A percentile compares a stretch with the other conserved stretches of the same genome.
phyloP scores from a whole-genome alignment of 2,329 filamentous ascomycete genomes.

The Amauroascus verrucosus region DNA sequence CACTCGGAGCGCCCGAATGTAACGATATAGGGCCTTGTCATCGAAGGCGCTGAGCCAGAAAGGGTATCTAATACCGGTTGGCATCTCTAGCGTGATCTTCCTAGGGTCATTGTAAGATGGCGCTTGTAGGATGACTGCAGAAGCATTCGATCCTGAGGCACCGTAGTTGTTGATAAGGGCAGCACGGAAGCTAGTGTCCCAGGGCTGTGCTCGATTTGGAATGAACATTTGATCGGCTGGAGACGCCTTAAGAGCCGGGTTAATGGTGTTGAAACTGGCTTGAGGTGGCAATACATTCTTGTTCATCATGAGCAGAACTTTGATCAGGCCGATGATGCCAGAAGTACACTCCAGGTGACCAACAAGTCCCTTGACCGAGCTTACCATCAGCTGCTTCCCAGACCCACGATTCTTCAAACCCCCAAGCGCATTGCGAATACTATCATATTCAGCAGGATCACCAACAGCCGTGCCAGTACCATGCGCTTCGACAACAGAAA shows the following conservation, averaged over 20 bases:
- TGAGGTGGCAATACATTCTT: neutral
- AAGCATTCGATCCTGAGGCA: neutral
- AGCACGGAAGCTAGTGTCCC: neutral
- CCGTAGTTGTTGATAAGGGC: neutral
- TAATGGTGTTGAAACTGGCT: neutral
- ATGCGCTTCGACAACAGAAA: slow-evolving; percentile 24
- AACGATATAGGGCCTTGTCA: too few species aligned
- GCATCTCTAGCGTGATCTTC: too few species aligned
- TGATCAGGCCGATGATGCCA: neutral
- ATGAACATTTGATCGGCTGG: too few species aligned
- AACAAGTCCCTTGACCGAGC: neutral
- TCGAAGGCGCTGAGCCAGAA: too few species aligned
- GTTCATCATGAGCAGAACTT: neutral
- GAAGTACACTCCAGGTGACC: neutral
- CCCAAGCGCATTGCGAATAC: slow-evolving; percentile 20
- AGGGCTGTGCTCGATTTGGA: neutral
- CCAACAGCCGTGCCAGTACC: slow-evolving; percentile 27
- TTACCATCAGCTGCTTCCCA: neutral
- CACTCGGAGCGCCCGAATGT: too few species aligned
- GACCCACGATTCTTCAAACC: slow-evolving; percentile 1
- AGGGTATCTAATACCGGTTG: too few species aligned
- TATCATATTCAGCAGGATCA: slow-evolving; percentile 24
- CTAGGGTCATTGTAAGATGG: too few species aligned
- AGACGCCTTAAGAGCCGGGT: too few species aligned
- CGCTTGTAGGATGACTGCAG: neutral